A percentile compares a stretch with the other conserved stretches of the same genome.
Evolutionary conservation across 495 filamentous ascomycete species (phyloP).

Genomic region (Talaromyces thailandensis): DNA sequence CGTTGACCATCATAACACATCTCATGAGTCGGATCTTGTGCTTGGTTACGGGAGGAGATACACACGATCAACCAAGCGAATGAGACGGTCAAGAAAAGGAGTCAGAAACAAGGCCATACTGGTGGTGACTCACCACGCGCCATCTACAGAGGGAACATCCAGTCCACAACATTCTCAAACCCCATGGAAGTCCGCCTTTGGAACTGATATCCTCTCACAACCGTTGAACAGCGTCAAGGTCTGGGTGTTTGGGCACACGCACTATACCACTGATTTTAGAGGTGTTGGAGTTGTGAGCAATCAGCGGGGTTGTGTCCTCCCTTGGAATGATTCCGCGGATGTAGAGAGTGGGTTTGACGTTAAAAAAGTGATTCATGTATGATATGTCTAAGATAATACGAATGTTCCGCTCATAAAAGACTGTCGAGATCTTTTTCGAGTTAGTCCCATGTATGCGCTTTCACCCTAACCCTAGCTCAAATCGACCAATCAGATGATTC

Average conservation of each 20-base stretch:
- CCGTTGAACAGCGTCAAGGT: not conserved
- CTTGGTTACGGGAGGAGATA: slow-evolving; percentile 36
- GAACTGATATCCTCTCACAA: slow-evolving; percentile 35
- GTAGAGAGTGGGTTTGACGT: slow-evolving; percentile 14
- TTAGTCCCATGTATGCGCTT: too few relatives aligned
- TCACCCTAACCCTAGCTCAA: not conserved
- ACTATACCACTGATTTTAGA: slow-evolving; percentile 35
- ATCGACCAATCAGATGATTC: not conserved
- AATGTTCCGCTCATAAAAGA: too few relatives aligned
- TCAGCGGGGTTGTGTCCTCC: slow-evolving; percentile 43
- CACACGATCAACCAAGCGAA: slow-evolving; percentile 15
- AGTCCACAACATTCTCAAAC: slow-evolving; percentile 32
- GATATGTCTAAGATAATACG: not conserved
- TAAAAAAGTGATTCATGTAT: slow-evolving; percentile 12
- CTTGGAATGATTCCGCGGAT: slow-evolving; percentile 10
- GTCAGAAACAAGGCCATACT: not conserved
- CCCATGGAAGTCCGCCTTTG: slow-evolving; percentile 38
- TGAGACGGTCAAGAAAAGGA: slow-evolving; percentile 4
- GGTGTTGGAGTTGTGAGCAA: slow-evolving; percentile 38
- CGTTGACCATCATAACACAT: slow-evolving; percentile 34
- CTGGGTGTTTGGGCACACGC: slow-evolving; percentile 44
- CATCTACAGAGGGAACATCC: slow-evolving; percentile 30
- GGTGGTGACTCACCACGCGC: slow-evolving; percentile 37
- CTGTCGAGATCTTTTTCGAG: too few relatives aligned
- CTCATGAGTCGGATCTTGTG: slow-evolving; percentile 31